Evolutionary conservation across 2,329 filamentous ascomycete genomes (phyloP).

Genomic region (Daldinia sp.): DNA sequence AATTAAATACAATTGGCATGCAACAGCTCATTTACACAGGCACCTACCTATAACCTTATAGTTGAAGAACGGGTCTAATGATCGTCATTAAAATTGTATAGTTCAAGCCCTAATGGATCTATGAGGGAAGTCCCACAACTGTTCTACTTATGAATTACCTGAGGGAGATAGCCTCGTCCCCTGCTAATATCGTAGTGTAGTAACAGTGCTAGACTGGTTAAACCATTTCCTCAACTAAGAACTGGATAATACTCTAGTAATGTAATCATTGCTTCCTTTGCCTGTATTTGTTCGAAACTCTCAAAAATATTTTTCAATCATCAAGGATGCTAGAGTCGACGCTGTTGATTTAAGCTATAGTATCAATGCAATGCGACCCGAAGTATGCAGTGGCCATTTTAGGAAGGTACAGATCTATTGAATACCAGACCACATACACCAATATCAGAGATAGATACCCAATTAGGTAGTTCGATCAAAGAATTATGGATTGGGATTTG

Average conservation of each 20-base stretch:
- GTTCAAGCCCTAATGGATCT: neutral
- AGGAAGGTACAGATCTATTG: slow-evolving; percentile 31
- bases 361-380: slow-evolving; percentile 36
- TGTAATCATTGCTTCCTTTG: neutral
- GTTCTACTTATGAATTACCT: neutral
- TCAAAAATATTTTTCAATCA: neutral
- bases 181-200: neutral
- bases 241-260: neutral
- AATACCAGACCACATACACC: neutral
- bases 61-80: neutral
- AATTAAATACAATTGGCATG: neutral
- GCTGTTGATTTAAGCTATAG: slow-evolving; percentile 35
- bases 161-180: neutral
- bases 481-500: neutral
- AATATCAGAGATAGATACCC: slow-evolving; percentile 1
- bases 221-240: neutral
- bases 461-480: slow-evolving; percentile 3
- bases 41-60: neutral
- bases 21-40: neutral
- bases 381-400: slow-evolving; percentile 27
- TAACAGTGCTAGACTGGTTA: neutral
- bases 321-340: neutral
- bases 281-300: neutral
- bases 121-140: neutral
- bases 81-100: neutral